Conservation (phyloP, 1,139 yeast genomes). For the Zygoascus hellenicus region DNA sequence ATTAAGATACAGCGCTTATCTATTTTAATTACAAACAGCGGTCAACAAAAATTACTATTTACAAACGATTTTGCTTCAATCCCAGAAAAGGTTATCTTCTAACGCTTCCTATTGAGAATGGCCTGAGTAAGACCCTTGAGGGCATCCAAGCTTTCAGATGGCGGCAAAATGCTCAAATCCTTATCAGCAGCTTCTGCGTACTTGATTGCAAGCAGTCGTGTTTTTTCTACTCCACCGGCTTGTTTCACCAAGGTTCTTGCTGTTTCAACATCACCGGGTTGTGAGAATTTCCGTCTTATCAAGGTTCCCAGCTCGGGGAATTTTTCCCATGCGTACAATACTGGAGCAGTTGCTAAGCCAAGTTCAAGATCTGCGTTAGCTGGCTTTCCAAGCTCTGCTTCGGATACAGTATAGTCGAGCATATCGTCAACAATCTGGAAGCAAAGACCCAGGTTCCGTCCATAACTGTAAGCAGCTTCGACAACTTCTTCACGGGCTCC, state of each 20-base stretch:
- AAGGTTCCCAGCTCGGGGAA: constrained; percentile 78
- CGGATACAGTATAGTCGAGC: constrained; percentile 86
- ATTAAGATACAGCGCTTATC: neutral
- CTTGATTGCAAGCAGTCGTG: constrained; percentile 67
- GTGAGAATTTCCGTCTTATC: constrained; percentile 74
- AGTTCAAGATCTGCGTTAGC: constrained; percentile 90
- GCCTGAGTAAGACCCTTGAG: constrained; percentile 79
- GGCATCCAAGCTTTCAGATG: constrained; percentile 84
- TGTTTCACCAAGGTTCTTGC: constrained; percentile 70
- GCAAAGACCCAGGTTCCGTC: constrained; percentile 88
- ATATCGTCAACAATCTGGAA: constrained; percentile 96
- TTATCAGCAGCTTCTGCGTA: constrained; percentile 72
- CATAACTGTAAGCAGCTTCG: constrained; percentile 85
- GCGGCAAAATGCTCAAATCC: constrained; percentile 66
- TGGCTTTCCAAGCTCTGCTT: constrained; percentile 83
- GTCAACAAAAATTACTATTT: constrained; percentile 1
- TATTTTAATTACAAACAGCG: constrained; percentile 1
- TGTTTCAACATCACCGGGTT: constrained; percentile 75
- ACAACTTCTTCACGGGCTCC: constrained; percentile 71
- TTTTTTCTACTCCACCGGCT: constrained; percentile 70
- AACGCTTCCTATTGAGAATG: constrained; percentile 56
- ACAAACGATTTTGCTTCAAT: too few relatives aligned
- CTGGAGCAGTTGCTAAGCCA: constrained; percentile 97
- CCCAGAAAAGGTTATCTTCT: constrained; percentile 41
- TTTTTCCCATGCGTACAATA: constrained; percentile 87